Evolutionary conservation across 2,329 filamentous ascomycete species (phyloP), one percentile per base, ranked within the genome.

Genomic region (Phoma sp.): DNA sequence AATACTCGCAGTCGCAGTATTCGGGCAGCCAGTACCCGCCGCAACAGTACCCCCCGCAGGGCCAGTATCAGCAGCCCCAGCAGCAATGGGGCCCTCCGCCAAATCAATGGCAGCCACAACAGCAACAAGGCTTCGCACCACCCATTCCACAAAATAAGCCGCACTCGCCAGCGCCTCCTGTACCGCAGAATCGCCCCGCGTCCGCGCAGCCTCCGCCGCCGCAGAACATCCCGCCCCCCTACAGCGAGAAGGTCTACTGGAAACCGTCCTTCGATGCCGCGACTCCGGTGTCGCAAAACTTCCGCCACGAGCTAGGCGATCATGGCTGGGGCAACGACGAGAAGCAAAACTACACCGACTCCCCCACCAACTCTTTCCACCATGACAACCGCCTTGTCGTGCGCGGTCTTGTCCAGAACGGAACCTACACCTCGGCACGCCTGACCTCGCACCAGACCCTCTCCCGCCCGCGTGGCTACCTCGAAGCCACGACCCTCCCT

Each of bases 321-420:
- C 79, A 84, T 64, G 84, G 84, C 33, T 87, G 84, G 84, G 84
- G 84, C 21, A 87, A 87, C 65, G 81, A 84, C 57, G 84, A 87
- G 73, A 74, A 83, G 43, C 79, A 87, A 70, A 81, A 83, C 72
- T 87, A 87, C 67, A 82, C 81, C 6, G 73, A 78, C 31, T 69
- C 74, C 10, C 68, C 77, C 0, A 65, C 74, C 4, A 86, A 86
- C 63, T 80, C 80, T 21, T 87, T 86, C 67, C 78, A 85, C 64
- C 76, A 76, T 12, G 78, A 84, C 50, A 76, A 78, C 24, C 78
- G 79, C 51, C 76, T 87, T 0, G 77, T 87, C 19, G 65, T 87
- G 2, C 79, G 84, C 15, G 84, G 81, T 6, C 68, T 86, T 10
- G 77, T 78, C 12, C 65, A 75, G 37, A 63, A 66, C 24, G 62